phyloP scores from a whole-genome alignment of 1,284 basidiomycete species.

The Trametes pubescens region DNA sequence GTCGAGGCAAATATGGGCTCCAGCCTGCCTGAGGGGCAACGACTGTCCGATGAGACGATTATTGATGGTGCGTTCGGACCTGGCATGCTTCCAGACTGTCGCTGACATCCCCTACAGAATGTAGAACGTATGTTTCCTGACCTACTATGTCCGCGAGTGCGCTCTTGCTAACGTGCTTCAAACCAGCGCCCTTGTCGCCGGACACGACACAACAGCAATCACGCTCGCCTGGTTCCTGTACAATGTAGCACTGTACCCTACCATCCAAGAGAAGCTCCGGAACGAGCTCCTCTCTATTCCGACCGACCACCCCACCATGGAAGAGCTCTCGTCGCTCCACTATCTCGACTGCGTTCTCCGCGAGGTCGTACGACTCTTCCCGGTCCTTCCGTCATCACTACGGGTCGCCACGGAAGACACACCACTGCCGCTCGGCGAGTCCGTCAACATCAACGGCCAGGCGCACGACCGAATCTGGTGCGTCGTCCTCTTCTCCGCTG shows the following conservation, averaged over 20 bases:
- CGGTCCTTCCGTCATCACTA: conserved; percentile 64
- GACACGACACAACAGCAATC: conserved; percentile 72
- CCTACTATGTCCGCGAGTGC: not conserved
- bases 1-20: conserved; percentile 59
- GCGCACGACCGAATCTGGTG: conserved; percentile 38
- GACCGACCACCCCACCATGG: conserved; percentile 54
- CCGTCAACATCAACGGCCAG: conserved; percentile 40
- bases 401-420: conserved; percentile 63
- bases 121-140: conserved; percentile 12
- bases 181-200: conserved; percentile 61
- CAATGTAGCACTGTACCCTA: conserved; percentile 61
- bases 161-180: not conserved
- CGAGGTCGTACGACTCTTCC: conserved; percentile 73
- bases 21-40: conserved; percentile 50
- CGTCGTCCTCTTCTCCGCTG: conserved; percentile 17
- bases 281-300: conserved; percentile 63
- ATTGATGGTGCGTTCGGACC: conserved; percentile 53
- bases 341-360: conserved; percentile 74
- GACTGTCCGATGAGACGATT: conserved; percentile 61
- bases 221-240: conserved; percentile 68
- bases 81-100: too few species aligned
- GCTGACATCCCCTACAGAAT: conserved; percentile 11
- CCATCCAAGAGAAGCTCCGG: conserved; percentile 72
- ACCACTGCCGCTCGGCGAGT: conserved; percentile 42
- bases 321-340: conserved; percentile 61